Percentiles rank a stretch among this genome's conserved stretches.
Conservation (phyloP, 2,329 filamentous ascomycete species). For the Cercospora sp. region DNA sequence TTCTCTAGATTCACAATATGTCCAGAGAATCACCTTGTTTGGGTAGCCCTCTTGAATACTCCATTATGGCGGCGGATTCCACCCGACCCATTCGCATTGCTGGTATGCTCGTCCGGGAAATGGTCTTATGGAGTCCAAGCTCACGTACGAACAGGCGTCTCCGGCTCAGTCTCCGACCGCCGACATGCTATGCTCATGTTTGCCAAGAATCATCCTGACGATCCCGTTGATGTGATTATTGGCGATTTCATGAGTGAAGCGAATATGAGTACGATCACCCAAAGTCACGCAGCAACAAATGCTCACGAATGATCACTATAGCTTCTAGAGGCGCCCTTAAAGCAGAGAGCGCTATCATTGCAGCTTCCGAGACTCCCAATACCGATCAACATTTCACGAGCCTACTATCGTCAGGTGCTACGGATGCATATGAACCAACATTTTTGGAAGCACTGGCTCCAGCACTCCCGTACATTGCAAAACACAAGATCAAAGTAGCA, state of each 20-base stretch:
- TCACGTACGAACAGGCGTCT: constrained; percentile 30
- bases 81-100: constrained; percentile 36
- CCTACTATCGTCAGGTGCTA: constrained; percentile 13
- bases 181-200: constrained; percentile 40
- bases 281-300: constrained; percentile 25
- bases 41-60: constrained; percentile 23
- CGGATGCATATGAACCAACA: constrained; percentile 53
- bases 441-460: constrained; percentile 53
- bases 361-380: not conserved
- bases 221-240: constrained; percentile 55
- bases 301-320: not conserved
- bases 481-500: constrained; percentile 56
- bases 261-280: constrained; percentile 29
- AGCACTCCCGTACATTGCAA: constrained; percentile 47
- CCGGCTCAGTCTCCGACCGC: constrained; percentile 44
- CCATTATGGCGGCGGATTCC: constrained; percentile 27
- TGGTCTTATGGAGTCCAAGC: not conserved
- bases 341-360: constrained; percentile 34
- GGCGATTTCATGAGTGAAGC: constrained; percentile 52
- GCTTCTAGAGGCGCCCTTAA: constrained; percentile 51
- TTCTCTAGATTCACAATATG: not conserved
- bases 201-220: constrained; percentile 33
- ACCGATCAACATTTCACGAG: not conserved
- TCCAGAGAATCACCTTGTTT: constrained; percentile 21
- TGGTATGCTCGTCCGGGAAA: constrained; percentile 18